Evolutionary conservation across 257 asterid species (phyloP).

Genomic region (Eucommia ulmoides): DNA sequence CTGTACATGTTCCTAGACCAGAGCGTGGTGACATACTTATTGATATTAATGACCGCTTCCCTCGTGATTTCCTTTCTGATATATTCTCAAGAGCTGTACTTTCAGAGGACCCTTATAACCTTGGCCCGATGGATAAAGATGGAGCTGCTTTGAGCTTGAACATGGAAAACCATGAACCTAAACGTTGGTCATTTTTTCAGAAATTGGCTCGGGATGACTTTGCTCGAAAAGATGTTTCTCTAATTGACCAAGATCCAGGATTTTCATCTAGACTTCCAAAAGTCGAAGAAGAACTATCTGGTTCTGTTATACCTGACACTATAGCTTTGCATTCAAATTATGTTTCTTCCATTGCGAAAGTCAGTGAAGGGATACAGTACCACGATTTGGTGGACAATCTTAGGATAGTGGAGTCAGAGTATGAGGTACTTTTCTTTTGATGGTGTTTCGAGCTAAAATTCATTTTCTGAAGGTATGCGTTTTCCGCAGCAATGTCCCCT

Average conservation of each 20-base stretch:
- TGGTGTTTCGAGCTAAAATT: slow-evolving; percentile 3
- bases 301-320: slow-evolving; percentile 30
- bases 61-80: slow-evolving; percentile 78
- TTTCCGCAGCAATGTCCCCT: slow-evolving; percentile 6
- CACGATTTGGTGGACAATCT: slow-evolving; percentile 45
- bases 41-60: slow-evolving; percentile 89
- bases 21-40: slow-evolving; percentile 76
- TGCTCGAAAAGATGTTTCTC: slow-evolving; percentile 65
- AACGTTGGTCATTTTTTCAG: slow-evolving; percentile 92
- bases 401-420: slow-evolving; percentile 41
- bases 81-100: slow-evolving; percentile 68
- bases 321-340: slow-evolving; percentile 26
- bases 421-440: slow-evolving; percentile 35
- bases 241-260: slow-evolving; percentile 77
- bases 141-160: slow-evolving; percentile 75
- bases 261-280: slow-evolving; percentile 42
- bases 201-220: slow-evolving; percentile 81
- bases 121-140: slow-evolving; percentile 45
- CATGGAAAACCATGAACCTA: slow-evolving; percentile 76
- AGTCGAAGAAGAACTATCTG: slow-evolving; percentile 42
- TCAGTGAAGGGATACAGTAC: slow-evolving; percentile 31
- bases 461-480: slow-evolving; percentile 3
- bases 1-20: slow-evolving; percentile 27
- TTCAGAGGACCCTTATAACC: slow-evolving; percentile 42
- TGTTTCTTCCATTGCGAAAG: slow-evolving; percentile 27